A percentile compares a stretch with the other conserved stretches of the same genome.
phyloP scores from a whole-genome alignment of 805 yeast species.

The Metschnikowia noctiluminum region DNA sequence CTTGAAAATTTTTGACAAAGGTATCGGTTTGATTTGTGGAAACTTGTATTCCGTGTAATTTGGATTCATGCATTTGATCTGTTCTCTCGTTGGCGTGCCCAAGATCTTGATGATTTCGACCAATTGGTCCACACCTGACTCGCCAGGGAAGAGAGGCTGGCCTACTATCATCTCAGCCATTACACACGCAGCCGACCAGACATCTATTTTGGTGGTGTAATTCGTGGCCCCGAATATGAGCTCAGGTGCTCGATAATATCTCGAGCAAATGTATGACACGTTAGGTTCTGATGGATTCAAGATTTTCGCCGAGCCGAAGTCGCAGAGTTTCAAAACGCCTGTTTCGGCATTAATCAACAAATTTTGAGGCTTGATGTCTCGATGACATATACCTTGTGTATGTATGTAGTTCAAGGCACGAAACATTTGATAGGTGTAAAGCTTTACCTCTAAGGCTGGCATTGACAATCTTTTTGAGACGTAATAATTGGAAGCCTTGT shows the following conservation, averaged over 20 bases:
- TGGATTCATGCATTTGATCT: conserved; percentile 92
- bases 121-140: conserved; percentile 93
- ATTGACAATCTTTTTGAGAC: conserved; percentile 69
- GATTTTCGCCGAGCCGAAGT: conserved; percentile 93
- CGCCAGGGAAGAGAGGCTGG: conserved; percentile 97
- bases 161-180: conserved; percentile 96
- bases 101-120: conserved; percentile 94
- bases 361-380: conserved; percentile 91
- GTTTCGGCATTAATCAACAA: conserved; percentile 80
- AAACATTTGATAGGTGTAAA: conserved; percentile 74
- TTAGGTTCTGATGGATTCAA: conserved; percentile 89
- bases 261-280: conserved; percentile 92
- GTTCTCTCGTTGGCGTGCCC: conserved; percentile 93
- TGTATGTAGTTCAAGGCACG: conserved; percentile 80
- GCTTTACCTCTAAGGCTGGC: conserved; percentile 87
- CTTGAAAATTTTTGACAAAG: conserved; percentile 64
- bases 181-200: conserved; percentile 98
- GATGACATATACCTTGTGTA: conserved; percentile 79
- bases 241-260: conserved; percentile 97
- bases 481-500: conserved; percentile 82
- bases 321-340: conserved; percentile 88
- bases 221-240: conserved; percentile 95
- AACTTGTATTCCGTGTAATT: conserved; percentile 96
- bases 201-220: conserved; percentile 93
- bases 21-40: conserved; percentile 82